Conservation (phyloP, 805 yeast genomes). For the Wickerhamiella musiphila region DNA sequence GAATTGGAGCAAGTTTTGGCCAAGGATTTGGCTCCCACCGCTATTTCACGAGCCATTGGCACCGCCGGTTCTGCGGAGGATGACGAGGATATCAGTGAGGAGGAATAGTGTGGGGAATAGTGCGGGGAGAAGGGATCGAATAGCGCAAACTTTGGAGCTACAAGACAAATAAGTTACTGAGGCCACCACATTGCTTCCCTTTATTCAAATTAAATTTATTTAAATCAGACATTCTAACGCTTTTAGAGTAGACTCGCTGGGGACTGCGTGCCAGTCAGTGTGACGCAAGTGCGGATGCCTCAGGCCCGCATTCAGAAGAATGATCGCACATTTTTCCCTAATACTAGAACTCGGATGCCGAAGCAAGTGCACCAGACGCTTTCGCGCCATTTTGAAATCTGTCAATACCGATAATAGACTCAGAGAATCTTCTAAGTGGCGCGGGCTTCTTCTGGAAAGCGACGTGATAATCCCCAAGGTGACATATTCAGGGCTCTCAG, state of each 20-base stretch:
- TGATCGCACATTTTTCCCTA: constrained; percentile 27
- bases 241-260: too few relatives aligned
- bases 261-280: constrained; percentile 9
- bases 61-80: constrained; percentile 11
- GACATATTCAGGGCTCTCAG: too few relatives aligned
- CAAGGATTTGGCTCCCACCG: neutral
- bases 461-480: too few relatives aligned
- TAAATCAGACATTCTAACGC: too few relatives aligned
- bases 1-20: neutral
- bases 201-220: too few relatives aligned
- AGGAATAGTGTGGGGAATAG: constrained; percentile 7
- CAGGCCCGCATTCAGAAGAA: constrained; percentile 23
- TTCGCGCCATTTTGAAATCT: constrained; percentile 6
- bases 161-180: too few relatives aligned
- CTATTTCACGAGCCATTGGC: constrained; percentile 3
- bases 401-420: too few relatives aligned
- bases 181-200: too few relatives aligned
- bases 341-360: constrained; percentile 20
- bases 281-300: constrained; percentile 4
- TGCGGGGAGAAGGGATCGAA: too few relatives aligned
- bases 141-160: too few relatives aligned
- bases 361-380: constrained; percentile 20
- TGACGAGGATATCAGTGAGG: constrained; percentile 12
- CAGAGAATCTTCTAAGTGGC: constrained; percentile 26
- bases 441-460: constrained; percentile 28